Evolutionary conservation across 2,329 filamentous ascomycete genomes (phyloP), one percentile per base, ranked within the genome.

Genomic region (Aspergillus sp.): DNA sequence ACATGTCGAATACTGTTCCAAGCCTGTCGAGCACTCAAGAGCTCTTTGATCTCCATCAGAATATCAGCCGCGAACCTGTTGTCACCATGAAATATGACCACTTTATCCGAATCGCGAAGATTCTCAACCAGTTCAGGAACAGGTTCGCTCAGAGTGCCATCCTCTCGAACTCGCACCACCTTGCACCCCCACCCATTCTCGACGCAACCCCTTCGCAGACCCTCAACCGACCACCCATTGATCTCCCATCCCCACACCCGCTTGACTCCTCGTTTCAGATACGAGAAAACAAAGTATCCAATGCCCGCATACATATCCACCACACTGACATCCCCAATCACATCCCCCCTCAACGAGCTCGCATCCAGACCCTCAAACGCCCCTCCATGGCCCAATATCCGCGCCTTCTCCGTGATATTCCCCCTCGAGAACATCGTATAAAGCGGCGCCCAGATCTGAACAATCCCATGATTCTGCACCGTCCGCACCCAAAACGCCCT

Each of bases 351-450:
- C 47, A 73, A 61, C 24, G 67, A 68, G 16, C 56, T 54, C 20
- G 61, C 71, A 63, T 71, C 70, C 26, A 75, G 51, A 6, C 72
- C 71, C 53, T 70, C 76, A 62, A 79, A 74, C 14, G 57, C 67
- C 6, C 7, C 70, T 7, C 77, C 73, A 1, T 83, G 65, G 0
- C 72, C 73, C 4, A 96, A 75, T 1, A 97, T 76, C 12, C 94
- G 82, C 0, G 90, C 87, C 73, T 97, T 98, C 76, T 98, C 94
- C 54, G 87, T 90, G 60, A 97, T 81, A 74, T 97, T 98, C 3
- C 94, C 93, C 1, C 92, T 85, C 63, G 89, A 92, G 74, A 98
- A 98, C 93, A 97, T 97, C 26, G 92, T 96, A 82, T 92, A 93
- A 0, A 88, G 77, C 14, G 94, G 94, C 1, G 92, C 90, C 93